Evolutionary conservation across 2,329 filamentous ascomycete species (phyloP).

Genomic region (Pleomassaria siparia): DNA sequence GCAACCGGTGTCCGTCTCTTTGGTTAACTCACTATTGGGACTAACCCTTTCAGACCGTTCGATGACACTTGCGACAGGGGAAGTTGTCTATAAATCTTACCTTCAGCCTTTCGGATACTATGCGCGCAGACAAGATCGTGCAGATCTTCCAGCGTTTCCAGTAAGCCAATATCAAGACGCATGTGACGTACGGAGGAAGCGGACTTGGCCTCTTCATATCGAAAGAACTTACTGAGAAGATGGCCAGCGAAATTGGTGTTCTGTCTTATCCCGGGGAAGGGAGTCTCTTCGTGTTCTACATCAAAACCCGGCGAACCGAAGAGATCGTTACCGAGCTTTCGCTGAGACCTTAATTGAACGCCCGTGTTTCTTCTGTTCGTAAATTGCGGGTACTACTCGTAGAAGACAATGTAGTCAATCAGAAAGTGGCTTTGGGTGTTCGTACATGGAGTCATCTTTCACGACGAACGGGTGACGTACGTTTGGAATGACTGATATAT

Average conservation of each 20-base stretch:
- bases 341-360: neutral
- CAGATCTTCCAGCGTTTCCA: conserved; percentile 41
- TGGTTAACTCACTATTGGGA: conserved; percentile 36
- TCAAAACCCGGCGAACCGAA: neutral
- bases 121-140: conserved; percentile 42
- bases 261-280: neutral
- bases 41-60: conserved; percentile 38
- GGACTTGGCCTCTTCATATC: conserved; percentile 43
- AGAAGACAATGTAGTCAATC: conserved; percentile 46
- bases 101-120: conserved; percentile 42
- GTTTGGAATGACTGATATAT: no score
- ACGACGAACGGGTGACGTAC: no score
- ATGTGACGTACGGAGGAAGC: conserved; percentile 33
- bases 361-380: neutral
- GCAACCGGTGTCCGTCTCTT: conserved; percentile 22
- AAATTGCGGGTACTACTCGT: conserved; percentile 27
- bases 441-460: no score
- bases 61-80: conserved; percentile 34
- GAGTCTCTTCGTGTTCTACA: neutral
- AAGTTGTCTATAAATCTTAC: conserved; percentile 43
- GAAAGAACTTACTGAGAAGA: conserved; percentile 1
- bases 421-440: no score
- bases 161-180: conserved; percentile 35
- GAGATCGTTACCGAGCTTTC: conserved; percentile 2
- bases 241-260: neutral